Conservation (phyloP, 2,329 filamentous ascomycete genomes). For the Pseudogymnoascus sp. region DNA sequence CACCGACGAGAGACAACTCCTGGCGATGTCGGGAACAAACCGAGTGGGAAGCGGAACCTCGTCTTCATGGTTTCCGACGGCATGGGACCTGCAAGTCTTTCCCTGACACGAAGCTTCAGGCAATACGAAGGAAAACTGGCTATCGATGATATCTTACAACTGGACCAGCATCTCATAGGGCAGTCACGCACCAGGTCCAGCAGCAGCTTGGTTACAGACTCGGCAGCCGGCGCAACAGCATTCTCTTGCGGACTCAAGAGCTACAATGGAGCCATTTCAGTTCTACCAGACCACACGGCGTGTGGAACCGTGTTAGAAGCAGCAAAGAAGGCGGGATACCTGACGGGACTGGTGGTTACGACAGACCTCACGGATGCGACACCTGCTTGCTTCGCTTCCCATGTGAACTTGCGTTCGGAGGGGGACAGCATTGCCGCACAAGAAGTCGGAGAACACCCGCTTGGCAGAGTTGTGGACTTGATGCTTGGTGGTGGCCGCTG, state of each 20-base stretch:
- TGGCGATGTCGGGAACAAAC: conserved; percentile 25
- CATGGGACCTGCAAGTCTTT: conserved; percentile 90
- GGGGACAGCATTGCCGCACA: conserved; percentile 90
- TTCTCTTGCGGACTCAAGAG: conserved; percentile 91
- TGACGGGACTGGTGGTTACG: conserved; percentile 89
- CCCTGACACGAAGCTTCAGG: conserved; percentile 77
- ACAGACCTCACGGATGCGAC: conserved; percentile 94
- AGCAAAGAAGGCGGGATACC: conserved; percentile 84
- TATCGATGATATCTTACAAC: conserved; percentile 63
- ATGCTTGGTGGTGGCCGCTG: conserved; percentile 91
- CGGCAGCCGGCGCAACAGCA: conserved; percentile 91
- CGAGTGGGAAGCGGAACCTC: conserved; percentile 73
- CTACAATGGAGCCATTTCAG: conserved; percentile 93
- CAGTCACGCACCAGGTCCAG: conserved; percentile 79
- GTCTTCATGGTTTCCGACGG: conserved; percentile 99
- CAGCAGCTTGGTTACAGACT: conserved; percentile 85
- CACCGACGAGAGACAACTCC: conserved; percentile 43
- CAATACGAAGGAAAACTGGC: conserved; percentile 71
- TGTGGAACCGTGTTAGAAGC: conserved; percentile 93
- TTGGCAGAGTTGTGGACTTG: conserved; percentile 82
- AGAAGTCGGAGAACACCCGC: conserved; percentile 78
- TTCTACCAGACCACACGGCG: conserved; percentile 74
- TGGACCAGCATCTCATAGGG: conserved; percentile 87
- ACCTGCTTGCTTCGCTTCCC: conserved; percentile 87
- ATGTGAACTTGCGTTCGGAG: conserved; percentile 71